Evolutionary conservation across 2,329 filamentous ascomycete genomes (phyloP).

Genomic region (Diaporthe sp.): DNA sequence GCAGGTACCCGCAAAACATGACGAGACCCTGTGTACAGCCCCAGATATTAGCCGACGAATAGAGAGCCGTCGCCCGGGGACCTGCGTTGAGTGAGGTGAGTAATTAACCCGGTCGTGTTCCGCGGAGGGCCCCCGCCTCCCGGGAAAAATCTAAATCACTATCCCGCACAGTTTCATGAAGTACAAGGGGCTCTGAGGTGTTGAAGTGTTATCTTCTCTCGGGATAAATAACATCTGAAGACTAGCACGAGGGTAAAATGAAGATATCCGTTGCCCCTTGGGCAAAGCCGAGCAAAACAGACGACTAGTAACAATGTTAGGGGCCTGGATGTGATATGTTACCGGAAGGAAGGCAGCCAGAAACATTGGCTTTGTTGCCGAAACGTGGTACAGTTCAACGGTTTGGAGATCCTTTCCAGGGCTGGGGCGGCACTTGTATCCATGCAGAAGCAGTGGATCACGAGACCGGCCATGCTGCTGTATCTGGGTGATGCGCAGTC

Average conservation of each 20-base stretch:
- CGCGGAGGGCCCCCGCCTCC: background rate
- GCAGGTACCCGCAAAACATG: background rate
- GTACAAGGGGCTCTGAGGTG: background rate
- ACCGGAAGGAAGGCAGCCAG: background rate
- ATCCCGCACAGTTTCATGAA: background rate
- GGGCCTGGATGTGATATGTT: slow-evolving; percentile 1
- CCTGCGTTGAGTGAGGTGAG: background rate
- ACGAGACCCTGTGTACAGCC: background rate
- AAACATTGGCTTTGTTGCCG: background rate
- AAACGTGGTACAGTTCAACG: slow-evolving; percentile 8
- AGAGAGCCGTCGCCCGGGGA: background rate
- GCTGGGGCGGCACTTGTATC: background rate
- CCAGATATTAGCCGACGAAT: slow-evolving; percentile 5
- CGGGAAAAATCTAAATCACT: background rate
- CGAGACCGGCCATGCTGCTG: background rate
- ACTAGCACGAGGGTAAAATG: background rate
- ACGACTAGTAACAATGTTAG: background rate
- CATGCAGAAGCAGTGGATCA: background rate
- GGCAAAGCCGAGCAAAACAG: background rate
- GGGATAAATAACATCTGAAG: background rate
- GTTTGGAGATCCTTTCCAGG: background rate
- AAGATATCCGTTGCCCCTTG: background rate
- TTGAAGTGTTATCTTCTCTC: background rate
- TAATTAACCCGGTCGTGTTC: background rate
- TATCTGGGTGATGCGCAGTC: background rate